Base-by-base conservation (phyloP, 2,329 filamentous ascomycete species). In the Phialophora expanda region DNA sequence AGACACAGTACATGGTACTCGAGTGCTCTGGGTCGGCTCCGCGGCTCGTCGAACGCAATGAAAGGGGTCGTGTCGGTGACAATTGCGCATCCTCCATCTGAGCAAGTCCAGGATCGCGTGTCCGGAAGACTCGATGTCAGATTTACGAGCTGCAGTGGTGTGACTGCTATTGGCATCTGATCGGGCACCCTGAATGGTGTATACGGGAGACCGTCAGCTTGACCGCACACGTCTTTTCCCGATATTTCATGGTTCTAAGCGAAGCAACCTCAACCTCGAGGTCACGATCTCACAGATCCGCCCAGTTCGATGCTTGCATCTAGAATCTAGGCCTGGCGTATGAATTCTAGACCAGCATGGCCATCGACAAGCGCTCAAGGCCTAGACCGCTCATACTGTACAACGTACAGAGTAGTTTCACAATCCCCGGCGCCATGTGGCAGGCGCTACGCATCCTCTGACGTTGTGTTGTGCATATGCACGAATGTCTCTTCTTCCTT, bases 181-280 rank as follows among this genome's bases (percentile, higher is more conserved):
- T 41, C 38, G 14, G 38, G 7, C 14, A n/a, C 17, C 11, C 32
- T 44, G 38, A 8, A 44, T n/a, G 38, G 6, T 8, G 38, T 44
- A 8, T n/a, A 44, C 17, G 17, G 17, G 1, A 44, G 38, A 8
- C 38, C 38, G 17, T 14, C 48, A 24, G 24, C 20, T 4, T 51
- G 20, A 51, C 24, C 24, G 48, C 48, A 22, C n/a, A 5, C 48
- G 14, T 26, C 32, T 3, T 9, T 12, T 55, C 5, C 26, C 53
- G 24, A 20, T 34, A 55, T 34, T 55, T 12, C 24, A 34, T 55
- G 53, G 28, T 11, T 55, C 34, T 55, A 34, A 55, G 53, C 53
- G 53, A 55, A 30, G 53, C 26, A n/a, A 32, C 53, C 22, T 22
- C 53, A 12, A 30, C 53, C 28, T 26, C 53, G 26, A 55, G 28